phyloP scores from a whole-genome alignment of 306 rosid species.

The Cucurbita maxima region DNA sequence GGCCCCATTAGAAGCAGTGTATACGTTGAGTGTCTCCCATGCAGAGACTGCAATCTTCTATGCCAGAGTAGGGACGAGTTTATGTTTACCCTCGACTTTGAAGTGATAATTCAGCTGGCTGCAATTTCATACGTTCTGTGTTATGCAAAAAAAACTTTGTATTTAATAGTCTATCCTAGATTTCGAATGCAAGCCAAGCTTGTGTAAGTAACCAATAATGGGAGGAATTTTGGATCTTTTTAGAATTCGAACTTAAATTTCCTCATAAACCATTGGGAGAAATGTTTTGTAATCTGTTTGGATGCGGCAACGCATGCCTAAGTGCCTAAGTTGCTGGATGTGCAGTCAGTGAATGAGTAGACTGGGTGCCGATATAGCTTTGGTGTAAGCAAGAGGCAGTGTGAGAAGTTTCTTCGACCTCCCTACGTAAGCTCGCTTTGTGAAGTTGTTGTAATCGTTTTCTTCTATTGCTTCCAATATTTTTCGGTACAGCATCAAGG shows the following conservation, averaged over 20 bases:
- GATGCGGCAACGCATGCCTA: background rate
- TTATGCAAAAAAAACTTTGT: background rate
- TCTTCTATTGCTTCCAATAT: slow-evolving; percentile 72
- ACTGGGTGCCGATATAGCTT: slow-evolving; percentile 23
- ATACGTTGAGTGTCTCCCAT: background rate
- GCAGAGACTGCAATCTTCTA: background rate
- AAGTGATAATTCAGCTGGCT: background rate
- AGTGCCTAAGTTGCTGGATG: background rate
- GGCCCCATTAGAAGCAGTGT: background rate
- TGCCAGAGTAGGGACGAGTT: background rate
- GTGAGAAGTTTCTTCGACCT: slow-evolving; percentile 41
- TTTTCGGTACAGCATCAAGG: slow-evolving; percentile 48
- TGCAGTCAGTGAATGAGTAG: slow-evolving; percentile 1
- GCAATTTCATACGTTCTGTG: background rate
- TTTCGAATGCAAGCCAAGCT: background rate
- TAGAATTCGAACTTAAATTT: background rate
- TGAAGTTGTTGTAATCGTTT: slow-evolving; percentile 63
- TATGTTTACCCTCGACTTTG: background rate
- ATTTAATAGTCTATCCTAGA: background rate
- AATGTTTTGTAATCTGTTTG: too few relatives aligned
- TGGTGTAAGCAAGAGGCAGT: slow-evolving; percentile 59
- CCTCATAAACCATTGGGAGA: background rate
- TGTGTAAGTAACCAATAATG: background rate
- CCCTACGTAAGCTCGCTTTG: slow-evolving; percentile 64
- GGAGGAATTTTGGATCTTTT: background rate